Percentiles rank a stretch among this genome's conserved stretches.
phyloP scores from a whole-genome alignment of 75 land plant species.

The Selaginella moellendorffii region DNA sequence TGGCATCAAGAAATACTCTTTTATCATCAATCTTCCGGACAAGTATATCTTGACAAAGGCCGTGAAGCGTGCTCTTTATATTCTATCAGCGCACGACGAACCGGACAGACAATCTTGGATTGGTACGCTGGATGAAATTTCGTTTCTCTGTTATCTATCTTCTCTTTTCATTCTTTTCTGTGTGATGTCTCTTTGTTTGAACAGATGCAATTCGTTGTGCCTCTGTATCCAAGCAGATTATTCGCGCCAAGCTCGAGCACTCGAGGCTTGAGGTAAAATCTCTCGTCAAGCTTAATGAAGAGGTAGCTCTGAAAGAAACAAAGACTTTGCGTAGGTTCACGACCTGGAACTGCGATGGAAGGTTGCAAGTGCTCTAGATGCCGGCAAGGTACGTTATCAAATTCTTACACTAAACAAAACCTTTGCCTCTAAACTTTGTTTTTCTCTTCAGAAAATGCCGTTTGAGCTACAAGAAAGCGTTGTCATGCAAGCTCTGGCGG shows the following conservation, averaged over 20 bases:
- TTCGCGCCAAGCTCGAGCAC: conserved; percentile 12
- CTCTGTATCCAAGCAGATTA: conserved; percentile 7
- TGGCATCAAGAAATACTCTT: background rate
- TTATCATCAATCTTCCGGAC: conserved; percentile 11
- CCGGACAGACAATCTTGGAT: conserved; percentile 11
- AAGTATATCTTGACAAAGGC: background rate
- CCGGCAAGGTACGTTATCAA: conserved; percentile 3
- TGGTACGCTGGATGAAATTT: background rate
- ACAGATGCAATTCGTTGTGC: conserved; percentile 14
- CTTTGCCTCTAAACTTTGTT: too few relatives aligned
- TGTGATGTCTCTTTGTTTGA: background rate
- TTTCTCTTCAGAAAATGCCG: background rate
- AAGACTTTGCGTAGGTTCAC: conserved; percentile 8
- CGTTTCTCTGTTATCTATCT: background rate
- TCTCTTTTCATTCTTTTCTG: background rate
- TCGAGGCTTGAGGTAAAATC: conserved; percentile 11
- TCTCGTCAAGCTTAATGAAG: too few relatives aligned
- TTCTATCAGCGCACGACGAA: conserved; percentile 5
- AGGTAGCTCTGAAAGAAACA: too few relatives aligned
- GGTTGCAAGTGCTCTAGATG: conserved; percentile 8
- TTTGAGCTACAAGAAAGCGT: conserved; percentile 2
- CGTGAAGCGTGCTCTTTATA: conserved; percentile 5
- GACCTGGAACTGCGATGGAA: conserved; percentile 13
- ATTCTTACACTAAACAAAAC: too few relatives aligned
- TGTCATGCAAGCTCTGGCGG: conserved; percentile 13